Conservation (phyloP, 2,329 filamentous ascomycete genomes). For the Fusarium sp. region DNA sequence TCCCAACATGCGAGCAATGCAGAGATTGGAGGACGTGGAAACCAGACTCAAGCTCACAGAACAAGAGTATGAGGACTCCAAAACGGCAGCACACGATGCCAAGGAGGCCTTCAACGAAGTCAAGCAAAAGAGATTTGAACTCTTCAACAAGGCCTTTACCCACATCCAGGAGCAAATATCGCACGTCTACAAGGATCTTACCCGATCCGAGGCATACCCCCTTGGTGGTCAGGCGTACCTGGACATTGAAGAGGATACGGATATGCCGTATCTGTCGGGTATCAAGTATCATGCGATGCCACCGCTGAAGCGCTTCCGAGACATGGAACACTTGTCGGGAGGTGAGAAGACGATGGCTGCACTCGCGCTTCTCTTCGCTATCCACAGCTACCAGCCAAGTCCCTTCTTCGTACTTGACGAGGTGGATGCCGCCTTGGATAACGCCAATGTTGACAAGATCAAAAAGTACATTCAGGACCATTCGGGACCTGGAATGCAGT, state of each 20-base stretch:
- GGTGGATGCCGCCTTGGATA: slow-evolving; percentile 97
- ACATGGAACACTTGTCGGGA: slow-evolving; percentile 98
- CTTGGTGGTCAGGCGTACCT: slow-evolving; percentile 91
- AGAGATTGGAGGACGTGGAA: slow-evolving; percentile 89
- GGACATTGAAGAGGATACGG: slow-evolving; percentile 92
- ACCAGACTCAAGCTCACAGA: slow-evolving; percentile 85
- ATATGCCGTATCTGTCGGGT: slow-evolving; percentile 93
- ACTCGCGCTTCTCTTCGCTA: slow-evolving; percentile 93
- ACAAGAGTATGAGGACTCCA: slow-evolving; percentile 88
- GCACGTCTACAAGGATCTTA: slow-evolving; percentile 94
- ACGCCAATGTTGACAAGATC: slow-evolving; percentile 95
- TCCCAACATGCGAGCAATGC: slow-evolving; percentile 95
- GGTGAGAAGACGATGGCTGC: slow-evolving; percentile 99
- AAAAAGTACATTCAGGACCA: slow-evolving; percentile 97
- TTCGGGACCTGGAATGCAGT: slow-evolving; percentile 97
- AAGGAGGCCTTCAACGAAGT: slow-evolving; percentile 87
- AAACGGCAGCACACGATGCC: slow-evolving; percentile 77
- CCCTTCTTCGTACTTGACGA: slow-evolving; percentile 99
- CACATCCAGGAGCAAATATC: slow-evolving; percentile 97
- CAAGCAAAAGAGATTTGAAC: slow-evolving; percentile 84
- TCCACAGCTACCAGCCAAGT: slow-evolving; percentile 94
- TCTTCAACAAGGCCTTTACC: slow-evolving; percentile 94
- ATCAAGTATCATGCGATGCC: slow-evolving; percentile 99
- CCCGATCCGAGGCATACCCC: slow-evolving; percentile 88
- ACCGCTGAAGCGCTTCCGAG: slow-evolving; percentile 95